Conservation (phyloP, 2,329 filamentous ascomycete genomes). For the Phoma sp. region DNA sequence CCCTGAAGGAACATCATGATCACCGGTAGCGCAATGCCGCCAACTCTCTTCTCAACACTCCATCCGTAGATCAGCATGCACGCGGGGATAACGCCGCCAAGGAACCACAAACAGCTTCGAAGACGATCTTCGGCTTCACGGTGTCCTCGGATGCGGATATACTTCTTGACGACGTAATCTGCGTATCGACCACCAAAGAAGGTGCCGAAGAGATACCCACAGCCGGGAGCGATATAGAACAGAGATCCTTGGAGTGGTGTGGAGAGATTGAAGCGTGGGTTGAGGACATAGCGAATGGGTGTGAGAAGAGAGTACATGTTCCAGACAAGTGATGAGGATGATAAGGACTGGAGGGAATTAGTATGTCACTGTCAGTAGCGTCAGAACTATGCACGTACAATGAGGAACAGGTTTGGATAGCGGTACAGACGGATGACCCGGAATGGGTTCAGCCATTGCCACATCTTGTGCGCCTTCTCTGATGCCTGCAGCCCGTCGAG, state of each 20-base stretch:
- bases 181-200: constrained; percentile 77
- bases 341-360: constrained; percentile 54
- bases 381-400: constrained; percentile 31
- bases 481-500: constrained; percentile 61
- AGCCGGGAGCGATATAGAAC: constrained; percentile 77
- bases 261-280: constrained; percentile 74
- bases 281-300: constrained; percentile 75
- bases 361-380: too few relatives aligned
- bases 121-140: constrained; percentile 75
- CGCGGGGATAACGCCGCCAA: constrained; percentile 65
- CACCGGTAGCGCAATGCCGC: constrained; percentile 69
- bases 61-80: constrained; percentile 76
- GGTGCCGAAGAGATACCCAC: constrained; percentile 73
- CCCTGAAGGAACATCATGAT: constrained; percentile 78
- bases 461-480: constrained; percentile 63
- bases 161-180: constrained; percentile 70
- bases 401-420: constrained; percentile 70
- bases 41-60: constrained; percentile 63
- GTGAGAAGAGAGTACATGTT: constrained; percentile 77
- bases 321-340: constrained; percentile 72
- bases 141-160: constrained; percentile 66
- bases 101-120: constrained; percentile 60
- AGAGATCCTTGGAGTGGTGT: constrained; percentile 72
- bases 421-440: constrained; percentile 69
- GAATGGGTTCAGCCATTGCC: constrained; percentile 71